Conservation (phyloP, 192 early-diverging fungal species). For the Dissophora globulifera region DNA sequence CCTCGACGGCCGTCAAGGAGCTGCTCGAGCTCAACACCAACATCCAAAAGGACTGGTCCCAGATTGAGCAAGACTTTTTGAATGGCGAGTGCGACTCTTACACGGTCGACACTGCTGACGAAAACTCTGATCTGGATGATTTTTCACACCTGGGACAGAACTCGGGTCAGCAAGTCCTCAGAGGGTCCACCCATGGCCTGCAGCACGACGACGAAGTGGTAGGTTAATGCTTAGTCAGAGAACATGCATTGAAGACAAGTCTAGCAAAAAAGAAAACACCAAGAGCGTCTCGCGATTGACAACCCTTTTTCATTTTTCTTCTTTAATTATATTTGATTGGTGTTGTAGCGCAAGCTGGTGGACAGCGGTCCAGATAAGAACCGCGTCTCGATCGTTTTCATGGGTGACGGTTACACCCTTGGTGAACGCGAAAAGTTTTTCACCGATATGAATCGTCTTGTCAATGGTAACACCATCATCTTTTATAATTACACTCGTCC, state of each 20-base stretch:
- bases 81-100: conserved; percentile 15
- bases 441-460: conserved; percentile 63
- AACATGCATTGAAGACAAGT: neutral
- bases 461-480: conserved; percentile 25
- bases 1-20: neutral
- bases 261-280: neutral
- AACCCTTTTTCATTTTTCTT: neutral
- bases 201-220: conserved; percentile 41
- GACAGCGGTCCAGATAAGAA: conserved; percentile 62
- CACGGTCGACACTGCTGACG: neutral
- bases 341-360: conserved; percentile 55
- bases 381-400: conserved; percentile 70
- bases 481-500: neutral
- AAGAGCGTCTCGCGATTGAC: neutral
- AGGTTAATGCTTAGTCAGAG: too few species aligned
- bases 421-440: conserved; percentile 61
- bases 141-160: neutral
- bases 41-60: neutral
- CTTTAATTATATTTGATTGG: too few species aligned
- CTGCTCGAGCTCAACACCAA: conserved; percentile 44
- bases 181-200: conserved; percentile 2
- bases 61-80: conserved; percentile 18
- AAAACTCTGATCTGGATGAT: neutral
- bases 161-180: too few species aligned
- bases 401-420: conserved; percentile 71